Base-by-base conservation (phyloP, 192 early-diverging fungal species). In the Coemansia javaensis region DNA sequence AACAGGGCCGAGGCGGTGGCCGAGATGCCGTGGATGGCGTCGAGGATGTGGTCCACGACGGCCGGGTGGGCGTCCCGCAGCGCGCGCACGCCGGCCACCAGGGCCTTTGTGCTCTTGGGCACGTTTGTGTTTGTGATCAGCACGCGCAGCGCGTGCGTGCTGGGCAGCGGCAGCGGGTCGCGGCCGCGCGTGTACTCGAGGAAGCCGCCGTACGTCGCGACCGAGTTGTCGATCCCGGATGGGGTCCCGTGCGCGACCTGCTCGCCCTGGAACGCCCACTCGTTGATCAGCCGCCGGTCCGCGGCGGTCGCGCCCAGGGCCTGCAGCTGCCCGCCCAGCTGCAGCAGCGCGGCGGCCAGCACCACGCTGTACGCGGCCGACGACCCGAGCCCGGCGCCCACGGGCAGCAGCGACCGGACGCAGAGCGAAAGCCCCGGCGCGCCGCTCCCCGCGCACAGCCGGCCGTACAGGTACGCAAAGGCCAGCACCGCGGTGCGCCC, bases 201-300 rank as follows among this genome's bases (percentile, higher is more conserved):
- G 32, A 88, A 88, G 16, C 90, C 89, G 76, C 95, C 96, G 63
- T 77, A 92, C 17, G 90, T 90, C 44, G 84, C 80, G 8, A 97
- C 79, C 15, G 91, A 76, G 58, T 99, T 99, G 57, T 99, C 97
- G 11, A 99, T 81, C 1, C 97, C 97, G 20, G 89, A 93, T 5
- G 94, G 93, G 24, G 86, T 91, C 8, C 93, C 93, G 54, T 99
- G 97, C 12, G 94, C 86, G 9, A 99, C 88, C 62, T 93, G 86
- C 62, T 99, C 97, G 2, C 90, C 85, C 42, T 79, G 78, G 59
- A 89, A 95, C 5, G 92, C 91, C 87, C 91, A 95, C n/a, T 73
- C 60, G 48, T 99, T 97, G 39, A 97, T 81, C 42, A 79, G 46
- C 18, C 80, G 59, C 32, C 69, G 45, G 28, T 66, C 65, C 10